Evolutionary conservation across 345 rosid genomes (phyloP).

Genomic region (Noccaea bulbosa): DNA sequence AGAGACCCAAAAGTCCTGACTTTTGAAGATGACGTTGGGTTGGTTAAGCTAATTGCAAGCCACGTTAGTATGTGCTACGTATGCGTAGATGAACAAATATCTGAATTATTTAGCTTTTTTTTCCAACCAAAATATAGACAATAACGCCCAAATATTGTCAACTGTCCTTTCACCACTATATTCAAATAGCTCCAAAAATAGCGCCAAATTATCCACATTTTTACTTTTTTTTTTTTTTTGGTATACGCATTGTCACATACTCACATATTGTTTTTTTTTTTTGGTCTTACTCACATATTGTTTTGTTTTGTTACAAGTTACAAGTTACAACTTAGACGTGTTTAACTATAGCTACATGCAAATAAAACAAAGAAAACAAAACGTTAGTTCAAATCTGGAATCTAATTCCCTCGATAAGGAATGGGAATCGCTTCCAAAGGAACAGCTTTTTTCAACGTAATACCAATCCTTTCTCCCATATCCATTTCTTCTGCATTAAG

Average conservation of each 20-base stretch:
- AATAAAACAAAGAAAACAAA: neutral
- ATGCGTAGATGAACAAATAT: constrained; percentile 7
- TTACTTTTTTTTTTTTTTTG: neutral
- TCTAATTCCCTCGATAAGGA: constrained; percentile 41
- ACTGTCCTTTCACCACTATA: neutral
- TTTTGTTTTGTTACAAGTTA: neutral
- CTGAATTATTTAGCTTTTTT: neutral
- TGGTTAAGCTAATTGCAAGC: constrained; percentile 17
- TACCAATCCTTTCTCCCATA: constrained; percentile 70
- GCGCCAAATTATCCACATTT: neutral
- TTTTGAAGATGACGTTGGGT: constrained; percentile 3
- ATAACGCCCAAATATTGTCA: neutral
- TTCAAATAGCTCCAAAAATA: neutral
- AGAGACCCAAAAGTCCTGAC: neutral
- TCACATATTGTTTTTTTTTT: too few relatives aligned
- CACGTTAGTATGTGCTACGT: constrained; percentile 20
- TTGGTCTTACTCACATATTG: neutral
- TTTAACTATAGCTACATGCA: neutral
- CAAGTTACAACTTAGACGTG: neutral
- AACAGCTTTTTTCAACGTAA: constrained; percentile 61
- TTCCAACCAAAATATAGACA: neutral
- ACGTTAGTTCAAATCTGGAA: neutral
- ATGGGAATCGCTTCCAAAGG: constrained; percentile 66
- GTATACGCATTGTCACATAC: too few relatives aligned
- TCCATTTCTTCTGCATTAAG: constrained; percentile 57